Evolutionary conservation across 257 asterid genomes (phyloP).

Genomic region (Solanum boliviense): DNA sequence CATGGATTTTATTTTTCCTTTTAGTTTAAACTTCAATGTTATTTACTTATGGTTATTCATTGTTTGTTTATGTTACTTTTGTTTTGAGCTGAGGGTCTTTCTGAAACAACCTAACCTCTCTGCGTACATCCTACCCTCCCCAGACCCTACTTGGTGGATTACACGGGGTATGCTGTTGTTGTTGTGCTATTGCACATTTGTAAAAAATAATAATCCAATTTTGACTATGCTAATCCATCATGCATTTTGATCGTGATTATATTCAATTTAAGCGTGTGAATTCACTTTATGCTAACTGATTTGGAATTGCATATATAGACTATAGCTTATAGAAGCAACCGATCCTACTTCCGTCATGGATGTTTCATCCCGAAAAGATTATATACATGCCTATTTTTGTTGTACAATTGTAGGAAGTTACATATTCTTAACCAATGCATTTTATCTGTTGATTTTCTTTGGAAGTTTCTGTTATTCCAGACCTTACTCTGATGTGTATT

Average conservation of each 20-base stretch:
- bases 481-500: background rate
- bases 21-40: background rate
- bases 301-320: background rate
- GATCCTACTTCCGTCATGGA: no score
- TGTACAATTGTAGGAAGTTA: background rate
- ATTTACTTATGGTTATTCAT: background rate
- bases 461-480: no score
- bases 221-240: background rate
- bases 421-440: background rate
- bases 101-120: background rate
- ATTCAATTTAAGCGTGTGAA: background rate
- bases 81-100: background rate
- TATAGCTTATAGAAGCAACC: background rate
- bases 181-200: background rate
- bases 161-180: background rate
- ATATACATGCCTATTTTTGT: background rate
- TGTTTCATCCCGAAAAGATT: background rate
- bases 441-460: no score
- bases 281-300: background rate
- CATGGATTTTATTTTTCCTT: background rate
- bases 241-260: background rate
- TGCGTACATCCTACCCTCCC: background rate
- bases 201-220: background rate
- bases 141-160: background rate
- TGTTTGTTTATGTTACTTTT: background rate